A percentile compares a stretch with the other conserved stretches of the same genome.
These are phyloP conservation scores for Globisporangium solare DNA, from an alignment of 352 stramenopile species.

Conservation along the genomic window DNA sequence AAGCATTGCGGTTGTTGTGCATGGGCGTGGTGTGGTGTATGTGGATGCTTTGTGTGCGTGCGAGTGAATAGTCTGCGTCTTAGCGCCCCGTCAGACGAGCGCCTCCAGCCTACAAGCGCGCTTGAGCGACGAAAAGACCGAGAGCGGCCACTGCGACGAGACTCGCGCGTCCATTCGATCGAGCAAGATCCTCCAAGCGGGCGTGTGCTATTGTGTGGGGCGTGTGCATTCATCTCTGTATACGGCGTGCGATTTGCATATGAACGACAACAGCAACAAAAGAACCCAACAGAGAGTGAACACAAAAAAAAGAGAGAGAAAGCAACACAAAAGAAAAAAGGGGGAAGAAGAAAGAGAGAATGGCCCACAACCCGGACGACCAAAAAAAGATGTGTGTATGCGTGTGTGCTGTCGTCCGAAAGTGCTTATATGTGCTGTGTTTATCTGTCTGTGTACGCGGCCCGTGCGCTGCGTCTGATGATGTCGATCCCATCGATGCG, in stretches of 20 bases:
- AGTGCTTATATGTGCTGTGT: constrained; percentile 27
- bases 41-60: too few relatives aligned
- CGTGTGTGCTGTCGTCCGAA: constrained; percentile 9
- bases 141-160: too few relatives aligned
- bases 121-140: too few relatives aligned
- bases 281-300: constrained; percentile 5
- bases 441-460: constrained; percentile 20
- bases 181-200: too few relatives aligned
- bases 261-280: constrained; percentile 7
- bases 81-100: too few relatives aligned
- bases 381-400: constrained; percentile 5
- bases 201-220: too few relatives aligned
- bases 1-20: not conserved
- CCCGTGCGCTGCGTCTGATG: constrained; percentile 7
- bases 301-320: constrained; percentile 5
- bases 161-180: too few relatives aligned
- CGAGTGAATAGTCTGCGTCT: too few relatives aligned
- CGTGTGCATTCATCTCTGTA: not conserved
- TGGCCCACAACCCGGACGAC: too few relatives aligned
- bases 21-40: too few relatives aligned
- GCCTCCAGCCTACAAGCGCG: too few relatives aligned
- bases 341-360: not conserved
- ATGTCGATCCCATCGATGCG: constrained; percentile 9
- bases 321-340: constrained; percentile 2
- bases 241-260: constrained; percentile 3